Base-by-base conservation (phyloP, 2,329 filamentous ascomycete species). In the Aspergillus terreus region DNA sequence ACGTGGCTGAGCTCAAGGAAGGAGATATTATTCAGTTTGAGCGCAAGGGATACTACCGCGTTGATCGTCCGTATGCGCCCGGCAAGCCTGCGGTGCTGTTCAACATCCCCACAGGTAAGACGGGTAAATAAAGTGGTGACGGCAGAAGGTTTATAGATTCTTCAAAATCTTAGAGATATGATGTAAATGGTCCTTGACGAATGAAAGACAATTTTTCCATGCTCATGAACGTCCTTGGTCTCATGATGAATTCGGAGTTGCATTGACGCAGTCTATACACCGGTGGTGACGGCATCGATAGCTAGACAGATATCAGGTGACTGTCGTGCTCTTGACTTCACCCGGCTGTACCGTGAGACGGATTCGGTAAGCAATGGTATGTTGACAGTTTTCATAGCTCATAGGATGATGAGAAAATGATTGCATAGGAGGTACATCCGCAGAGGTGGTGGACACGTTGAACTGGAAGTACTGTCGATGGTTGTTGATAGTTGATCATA, bases 1-100 rank as follows among this genome's bases (percentile, higher is more conserved):
- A 92, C 62, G 86, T 95, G 1, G 80, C 81, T 0, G 78, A 83
- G 56, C 78, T 96, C 43, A 91, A 90, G 79, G 85, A 84, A 68
- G 88, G 90, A 64, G 91, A 96, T 62, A 92, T 97, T 56, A 90
- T 97, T 61, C 94, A 97, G 77, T 87, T 97, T 43, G 92, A 97
- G 78, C 82, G 92, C 55, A 90, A 92, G 73, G 92, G 92, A 1
- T 97, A 90, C 75, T 97, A 88, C 78, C 81, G 92, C 47, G 85
- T 95, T 23, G 92, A 97, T 73, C 77, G 75, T 58, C 73, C 82
- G 11, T 82, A 80, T 53, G 70, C 72, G 56, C 78, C 82, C 64
- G 83, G 82, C 1, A 75, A 83, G 69, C 74, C 80, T 25, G 82
- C 82, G 27, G 78, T 87, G 17, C 77, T 87, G 52, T 88, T 88